Percentiles rank a stretch among this genome's conserved stretches.
Evolutionary conservation across 2,329 filamentous ascomycete species (phyloP).

Genomic region (Aspergillus felis): DNA sequence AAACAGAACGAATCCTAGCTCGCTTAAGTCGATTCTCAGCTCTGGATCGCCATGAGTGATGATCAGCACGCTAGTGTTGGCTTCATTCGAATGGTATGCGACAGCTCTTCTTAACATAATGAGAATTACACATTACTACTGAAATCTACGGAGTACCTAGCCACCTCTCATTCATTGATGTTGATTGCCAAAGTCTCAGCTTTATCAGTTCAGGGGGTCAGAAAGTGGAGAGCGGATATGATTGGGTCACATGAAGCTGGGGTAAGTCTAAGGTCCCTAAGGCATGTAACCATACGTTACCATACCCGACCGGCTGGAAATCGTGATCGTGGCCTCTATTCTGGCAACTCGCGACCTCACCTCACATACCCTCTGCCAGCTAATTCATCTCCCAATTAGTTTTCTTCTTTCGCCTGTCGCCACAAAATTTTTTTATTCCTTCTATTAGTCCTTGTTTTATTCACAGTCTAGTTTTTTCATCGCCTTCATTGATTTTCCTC

Average conservation of each 20-base stretch:
- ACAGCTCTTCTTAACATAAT: not conserved
- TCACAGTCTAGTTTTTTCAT: conserved; percentile 15
- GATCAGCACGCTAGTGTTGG: not conserved
- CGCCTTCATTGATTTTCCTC: conserved; percentile 16
- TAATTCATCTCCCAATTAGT: conserved; percentile 3
- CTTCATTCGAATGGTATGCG: not conserved
- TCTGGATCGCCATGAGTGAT: not conserved
- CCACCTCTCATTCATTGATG: not conserved
- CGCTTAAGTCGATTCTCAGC: not conserved
- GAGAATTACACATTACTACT: not conserved
- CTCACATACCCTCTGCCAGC: conserved; percentile 8
- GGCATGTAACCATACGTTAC: conserved; percentile 3
- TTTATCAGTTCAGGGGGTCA: not conserved
- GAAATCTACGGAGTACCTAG: not conserved
- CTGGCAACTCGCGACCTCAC: conserved; percentile 18
- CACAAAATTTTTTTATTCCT: not conserved
- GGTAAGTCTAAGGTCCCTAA: not conserved
- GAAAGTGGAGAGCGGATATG: not conserved
- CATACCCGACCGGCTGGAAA: not conserved
- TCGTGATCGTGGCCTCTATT: conserved; percentile 27
- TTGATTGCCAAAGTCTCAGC: not conserved
- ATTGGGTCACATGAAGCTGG: not conserved
- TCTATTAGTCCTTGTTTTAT: conserved; percentile 10
- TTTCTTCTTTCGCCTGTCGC: conserved; percentile 9
- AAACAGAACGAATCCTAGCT: not conserved